Base-by-base conservation (phyloP, 2,329 filamentous ascomycete genomes). In the Claviceps paspali region DNA sequence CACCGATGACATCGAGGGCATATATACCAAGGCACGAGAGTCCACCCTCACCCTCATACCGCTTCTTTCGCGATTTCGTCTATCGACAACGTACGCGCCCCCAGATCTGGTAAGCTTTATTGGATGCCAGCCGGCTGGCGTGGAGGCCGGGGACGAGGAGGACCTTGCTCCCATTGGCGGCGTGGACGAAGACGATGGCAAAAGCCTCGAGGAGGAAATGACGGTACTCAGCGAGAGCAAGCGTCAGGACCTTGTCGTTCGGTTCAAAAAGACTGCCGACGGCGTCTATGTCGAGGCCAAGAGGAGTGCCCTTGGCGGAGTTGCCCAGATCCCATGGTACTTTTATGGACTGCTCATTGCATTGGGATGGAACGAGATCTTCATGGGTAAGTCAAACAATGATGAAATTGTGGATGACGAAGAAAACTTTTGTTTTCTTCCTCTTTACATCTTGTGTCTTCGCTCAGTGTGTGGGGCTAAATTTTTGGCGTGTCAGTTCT, bases 201-300 rank as follows among this genome's bases (percentile, higher is more conserved):
- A 91, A 70, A 92, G 82, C 45, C 64, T 95, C 17, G 87, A 95
- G 52, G 91, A 96, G 55, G 91, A 98, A 61, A 94, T 92, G 77
- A 91, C 83, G 0, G 75, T 96, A n/a, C 69, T 98, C 33, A 81
- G 79, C 51, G 88, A 96, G 59, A 71, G 76, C 45, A 94, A 95
- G 63, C 75, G 83, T 42, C 83, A 93, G 54, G 87, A 98, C 54
- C 71, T 98, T 21, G 84, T 86, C 8, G 81, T 93, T 11, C 74
- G 91, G 38, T 98, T 98, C 71, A 96, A 95, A 70, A 96, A 96
- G 70, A 91, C 85, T 26, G 91, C 91, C 1, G 91, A 98, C 54
- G 91, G 87, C 6, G 88, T 98, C 4, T 98, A 94, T 51, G 87
- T 98, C 29, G 91, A 98, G 63, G 91, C 91, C 35, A 98, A 98